Base-by-base conservation (phyloP, 352 stramenopile genomes). In the Aphanomyces astaci region DNA sequence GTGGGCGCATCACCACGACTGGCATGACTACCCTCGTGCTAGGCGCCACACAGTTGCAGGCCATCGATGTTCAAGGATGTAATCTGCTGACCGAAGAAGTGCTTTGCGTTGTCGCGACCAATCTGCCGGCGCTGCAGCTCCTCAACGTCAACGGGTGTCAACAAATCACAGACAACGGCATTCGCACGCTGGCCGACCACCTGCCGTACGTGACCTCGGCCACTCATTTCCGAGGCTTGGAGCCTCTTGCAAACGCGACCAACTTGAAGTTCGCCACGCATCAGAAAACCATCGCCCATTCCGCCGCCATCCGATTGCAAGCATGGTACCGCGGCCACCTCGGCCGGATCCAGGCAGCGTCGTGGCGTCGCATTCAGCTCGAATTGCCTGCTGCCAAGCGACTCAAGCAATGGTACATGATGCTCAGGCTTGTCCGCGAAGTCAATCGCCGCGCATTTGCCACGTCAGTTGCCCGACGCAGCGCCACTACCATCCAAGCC, bases 91-190 rank as follows among this genome's bases (percentile, higher is more conserved):
- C 76, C 46, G 84, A 91, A 71, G 81, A 89, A 33, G 83, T 90
- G 36, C 72, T 93, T 1, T 83, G 75, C 2, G 75, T 74, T 9
- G 71, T 90, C 7, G 82, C 80, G 9, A 78, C 75, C 4, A 70
- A 70, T 27, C 90, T 83, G 10, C 62, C 84, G 13, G 73, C 79
- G 19, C 70, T 93, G 0, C 81, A 90, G 62, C 73, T 80, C 24
- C 75, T 93, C 11, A 89, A 90, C 39, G 52, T 93, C 33, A 84
- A 81, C 17, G 84, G 84, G 28, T 93, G 84, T 43, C 76, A 88
- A 57, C 80, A 93, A 39, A 89, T 93, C 64, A 90, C 84, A 2
- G 82, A 93, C 52, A 80, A 76, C 5, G 82, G 84, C 0, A 76
- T 93, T 33, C 63, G 53, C 22, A 91, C 84, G n/a, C 72, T 93